phyloP scores from a whole-genome alignment of 2,329 filamentous ascomycete species.

The Colletotrichum paranaense region DNA sequence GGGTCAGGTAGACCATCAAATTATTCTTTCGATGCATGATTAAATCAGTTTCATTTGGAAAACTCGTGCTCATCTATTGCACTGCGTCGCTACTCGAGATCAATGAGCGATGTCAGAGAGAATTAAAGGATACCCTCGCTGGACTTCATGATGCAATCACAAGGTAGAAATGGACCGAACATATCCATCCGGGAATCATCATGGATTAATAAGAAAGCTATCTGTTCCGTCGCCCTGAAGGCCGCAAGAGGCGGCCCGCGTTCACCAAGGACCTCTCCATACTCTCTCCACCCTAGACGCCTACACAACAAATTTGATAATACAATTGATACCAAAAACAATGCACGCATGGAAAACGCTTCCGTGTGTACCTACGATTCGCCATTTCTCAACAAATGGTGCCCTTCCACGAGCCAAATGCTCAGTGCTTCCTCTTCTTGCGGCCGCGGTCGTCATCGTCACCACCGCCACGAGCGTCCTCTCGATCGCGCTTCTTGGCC shows the following conservation, averaged over 20 bases:
- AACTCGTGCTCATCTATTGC: too few relatives aligned
- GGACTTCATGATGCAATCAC: too few relatives aligned
- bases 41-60: background rate
- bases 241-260: background rate
- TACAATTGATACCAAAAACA: constrained; percentile 29
- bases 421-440: constrained; percentile 73
- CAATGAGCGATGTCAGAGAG: background rate
- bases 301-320: constrained; percentile 36
- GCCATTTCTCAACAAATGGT: background rate
- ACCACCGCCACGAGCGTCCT: constrained; percentile 76
- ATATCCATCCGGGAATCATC: background rate
- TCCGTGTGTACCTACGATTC: background rate
- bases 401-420: background rate
- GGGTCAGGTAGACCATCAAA: constrained; percentile 17
- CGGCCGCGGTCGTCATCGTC: constrained; percentile 81
- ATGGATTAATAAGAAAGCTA: constrained; percentile 29
- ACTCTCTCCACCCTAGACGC: constrained; percentile 20
- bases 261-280: constrained; percentile 12
- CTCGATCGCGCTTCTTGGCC: constrained; percentile 85
- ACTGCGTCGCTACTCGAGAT: background rate
- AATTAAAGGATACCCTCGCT: background rate
- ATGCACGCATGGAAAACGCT: constrained; percentile 4
- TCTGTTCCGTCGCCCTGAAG: constrained; percentile 9
- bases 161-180: background rate
- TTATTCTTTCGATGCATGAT: background rate